These are phyloP conservation scores for Eimeria acervulina DNA, from an alignment of 169 alveolate species.

Conservation along the genomic window DNA sequence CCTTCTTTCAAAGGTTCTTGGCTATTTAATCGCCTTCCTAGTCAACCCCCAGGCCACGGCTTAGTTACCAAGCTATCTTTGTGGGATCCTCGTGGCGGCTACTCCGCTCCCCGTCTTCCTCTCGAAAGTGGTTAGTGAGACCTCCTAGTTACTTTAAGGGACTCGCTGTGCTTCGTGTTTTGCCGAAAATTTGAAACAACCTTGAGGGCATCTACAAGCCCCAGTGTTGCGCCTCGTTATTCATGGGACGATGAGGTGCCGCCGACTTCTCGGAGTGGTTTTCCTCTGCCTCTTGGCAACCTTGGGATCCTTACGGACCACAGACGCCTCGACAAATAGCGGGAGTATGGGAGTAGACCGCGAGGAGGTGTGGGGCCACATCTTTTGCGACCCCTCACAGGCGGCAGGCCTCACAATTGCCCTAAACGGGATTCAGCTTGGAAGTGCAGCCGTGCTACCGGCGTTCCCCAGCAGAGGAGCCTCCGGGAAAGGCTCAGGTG, in stretches of 20 bases:
- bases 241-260: slow-evolving; percentile 9
- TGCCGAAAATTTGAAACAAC: background rate
- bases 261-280: background rate
- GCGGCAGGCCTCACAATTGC: slow-evolving; percentile 46
- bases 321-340: background rate
- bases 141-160: background rate
- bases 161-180: background rate
- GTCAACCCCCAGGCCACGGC: background rate
- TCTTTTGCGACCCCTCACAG: slow-evolving; percentile 43
- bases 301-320: background rate
- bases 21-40: background rate
- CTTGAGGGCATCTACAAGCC: background rate
- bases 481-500: background rate
- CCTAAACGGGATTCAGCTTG: slow-evolving; percentile 52
- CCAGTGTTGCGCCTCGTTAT: background rate
- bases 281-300: slow-evolving; percentile 8
- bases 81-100: background rate
- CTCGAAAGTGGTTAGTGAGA: background rate
- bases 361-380: slow-evolving; percentile 38
- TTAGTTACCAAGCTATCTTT: background rate
- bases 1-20: background rate
- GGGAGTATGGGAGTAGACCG: background rate
- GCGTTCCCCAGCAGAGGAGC: slow-evolving; percentile 5
- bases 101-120: background rate
- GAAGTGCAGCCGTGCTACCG: slow-evolving; percentile 42